Evolutionary conservation across 768 basidiomycete species (phyloP), one percentile per base, ranked within the genome.

Genomic region (Clavulina sp.): DNA sequence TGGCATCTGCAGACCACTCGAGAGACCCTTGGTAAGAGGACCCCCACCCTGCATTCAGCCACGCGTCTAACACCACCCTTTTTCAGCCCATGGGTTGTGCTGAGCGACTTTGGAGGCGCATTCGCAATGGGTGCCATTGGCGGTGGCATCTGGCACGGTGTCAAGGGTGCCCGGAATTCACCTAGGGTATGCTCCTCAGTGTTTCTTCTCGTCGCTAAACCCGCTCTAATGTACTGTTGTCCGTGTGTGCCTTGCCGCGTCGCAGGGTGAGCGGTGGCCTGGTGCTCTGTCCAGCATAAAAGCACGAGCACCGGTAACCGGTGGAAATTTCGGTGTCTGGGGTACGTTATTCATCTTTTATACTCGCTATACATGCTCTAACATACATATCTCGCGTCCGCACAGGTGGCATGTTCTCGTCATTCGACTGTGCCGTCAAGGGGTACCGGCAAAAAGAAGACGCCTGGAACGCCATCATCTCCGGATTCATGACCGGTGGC

Each of bases 81-180:
- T 13, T 2, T 31, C 60, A 96, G 93, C 69, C 93, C 93, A 60
- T 96, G 91, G 88, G 92, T 96, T 49, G 84, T 96, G 63, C 80
- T 96, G 60, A 95, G 87, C 72, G 93, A 97, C 71, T 93, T 92
- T 66, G 92, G 93, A 54, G 92, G 89, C 56, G 91, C 92, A 9
- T 93, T 95, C 67, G 78, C 92, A 18, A 96, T 96, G 92, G 92
- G 92, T 64, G 88, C 91, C 32, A 81, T 97, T 51, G 93, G 93
- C 60, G 93, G 93, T 61, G 89, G 85, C 57, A 88, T 96, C 62
- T 97, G 93, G 93, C 91, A 96, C 68, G 88, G 91, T 52, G 89
- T 96, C 59, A 97, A 97, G 69, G 93, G 93, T 54, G 89, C 91
- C 4, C 76, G 93, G 60, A 97, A 96, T 68, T 93, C 89, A 54